These are phyloP conservation scores for Karstenula rhodostoma DNA, from an alignment of 2,329 filamentous ascomycete species.

Conservation along the genomic window DNA sequence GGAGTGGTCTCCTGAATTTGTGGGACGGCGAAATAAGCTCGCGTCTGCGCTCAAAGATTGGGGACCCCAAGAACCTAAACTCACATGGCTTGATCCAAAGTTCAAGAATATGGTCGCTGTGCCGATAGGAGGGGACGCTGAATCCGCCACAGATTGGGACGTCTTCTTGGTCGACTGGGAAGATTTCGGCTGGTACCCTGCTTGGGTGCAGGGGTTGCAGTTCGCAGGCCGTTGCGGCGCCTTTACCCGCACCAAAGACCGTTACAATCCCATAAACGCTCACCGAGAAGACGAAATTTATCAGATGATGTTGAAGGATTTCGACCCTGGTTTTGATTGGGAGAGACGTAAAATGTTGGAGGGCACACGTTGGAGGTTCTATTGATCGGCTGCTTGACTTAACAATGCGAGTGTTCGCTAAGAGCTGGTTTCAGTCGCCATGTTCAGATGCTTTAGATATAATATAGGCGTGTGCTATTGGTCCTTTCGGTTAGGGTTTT, in stretches of 20 bases:
- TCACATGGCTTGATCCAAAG: conserved; percentile 5
- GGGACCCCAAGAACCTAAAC: background rate
- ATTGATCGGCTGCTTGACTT: too few species aligned
- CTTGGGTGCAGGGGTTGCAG: background rate
- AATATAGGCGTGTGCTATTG: too few species aligned
- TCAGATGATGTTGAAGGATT: background rate
- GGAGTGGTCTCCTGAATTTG: background rate
- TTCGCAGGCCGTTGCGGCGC: too few species aligned
- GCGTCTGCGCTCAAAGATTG: background rate
- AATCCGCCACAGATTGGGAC: background rate
- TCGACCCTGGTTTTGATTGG: background rate
- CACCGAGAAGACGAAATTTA: background rate
- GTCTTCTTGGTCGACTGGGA: background rate
- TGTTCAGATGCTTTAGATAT: too few species aligned
- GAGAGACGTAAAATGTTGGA: background rate
- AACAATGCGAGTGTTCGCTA: too few species aligned
- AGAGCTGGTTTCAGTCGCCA: too few species aligned
- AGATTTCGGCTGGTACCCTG: background rate
- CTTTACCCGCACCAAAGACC: too few species aligned
- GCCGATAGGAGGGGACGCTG: background rate
- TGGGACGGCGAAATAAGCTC: background rate
- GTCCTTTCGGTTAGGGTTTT: too few species aligned
- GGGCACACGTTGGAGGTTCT: too few species aligned
- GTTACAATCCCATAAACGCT: background rate
- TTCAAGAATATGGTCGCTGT: background rate